A percentile compares a stretch with the other conserved stretches of the same genome.
Evolutionary conservation across 1,284 basidiomycete genomes (phyloP).

Genomic region (Trichosporon faecale): DNA sequence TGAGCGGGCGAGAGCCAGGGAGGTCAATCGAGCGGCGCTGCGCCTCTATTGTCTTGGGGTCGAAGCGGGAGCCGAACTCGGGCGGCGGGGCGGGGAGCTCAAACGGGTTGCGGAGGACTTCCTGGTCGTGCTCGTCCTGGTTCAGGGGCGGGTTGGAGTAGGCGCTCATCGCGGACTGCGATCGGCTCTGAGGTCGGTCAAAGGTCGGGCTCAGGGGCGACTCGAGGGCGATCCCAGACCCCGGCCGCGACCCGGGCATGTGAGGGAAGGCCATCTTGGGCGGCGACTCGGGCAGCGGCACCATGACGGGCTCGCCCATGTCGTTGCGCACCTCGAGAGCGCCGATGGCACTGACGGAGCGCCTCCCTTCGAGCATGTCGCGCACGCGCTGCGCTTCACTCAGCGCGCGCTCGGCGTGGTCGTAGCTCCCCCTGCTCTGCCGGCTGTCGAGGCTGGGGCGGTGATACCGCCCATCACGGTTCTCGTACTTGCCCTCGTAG

Average conservation of each 20-base stretch:
- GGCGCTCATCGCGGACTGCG: constrained; percentile 9
- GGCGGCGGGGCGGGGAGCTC: constrained; percentile 43
- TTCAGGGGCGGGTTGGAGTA: constrained; percentile 10
- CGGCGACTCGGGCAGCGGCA: constrained; percentile 31
- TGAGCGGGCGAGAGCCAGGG: background rate
- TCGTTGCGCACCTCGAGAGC: constrained; percentile 16
- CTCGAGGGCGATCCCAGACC: background rate
- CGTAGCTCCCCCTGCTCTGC: constrained; percentile 4
- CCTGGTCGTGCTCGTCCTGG: constrained; percentile 25
- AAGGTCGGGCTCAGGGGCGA: background rate
- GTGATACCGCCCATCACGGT: constrained; percentile 1
- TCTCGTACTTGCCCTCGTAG: constrained; percentile 17
- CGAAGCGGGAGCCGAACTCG: constrained; percentile 41
- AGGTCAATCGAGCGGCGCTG: constrained; percentile 21
- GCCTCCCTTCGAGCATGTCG: background rate
- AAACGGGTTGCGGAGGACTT: constrained; percentile 41
- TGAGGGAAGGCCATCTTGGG: constrained; percentile 10
- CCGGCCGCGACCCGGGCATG: constrained; percentile 3
- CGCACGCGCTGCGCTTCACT: constrained; percentile 12
- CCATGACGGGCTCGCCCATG: constrained; percentile 30
- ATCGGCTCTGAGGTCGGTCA: background rate
- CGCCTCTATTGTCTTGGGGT: constrained; percentile 38
- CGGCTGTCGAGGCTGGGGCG: background rate
- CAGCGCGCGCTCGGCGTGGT: constrained; percentile 11
- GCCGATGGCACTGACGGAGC: constrained; percentile 18